Conservation (phyloP, 345 rosid species). For the Adansonia digitata region DNA sequence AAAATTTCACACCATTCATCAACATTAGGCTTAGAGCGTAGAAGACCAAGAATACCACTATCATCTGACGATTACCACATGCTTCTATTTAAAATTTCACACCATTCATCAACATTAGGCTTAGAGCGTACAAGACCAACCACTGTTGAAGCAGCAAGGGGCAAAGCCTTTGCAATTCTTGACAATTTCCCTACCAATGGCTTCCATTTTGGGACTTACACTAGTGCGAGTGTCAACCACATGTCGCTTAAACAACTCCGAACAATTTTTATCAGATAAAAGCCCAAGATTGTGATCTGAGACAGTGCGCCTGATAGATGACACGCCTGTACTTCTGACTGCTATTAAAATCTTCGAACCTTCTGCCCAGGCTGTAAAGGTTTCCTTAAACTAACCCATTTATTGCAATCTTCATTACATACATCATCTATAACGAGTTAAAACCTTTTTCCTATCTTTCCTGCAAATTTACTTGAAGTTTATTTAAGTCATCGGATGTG, state of each 20-base stretch:
- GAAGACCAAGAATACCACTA: constrained; percentile 5
- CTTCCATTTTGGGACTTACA: constrained; percentile 7
- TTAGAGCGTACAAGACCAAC: constrained; percentile 8
- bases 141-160: constrained; percentile 14
- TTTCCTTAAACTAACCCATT: constrained; percentile 22
- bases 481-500: constrained; percentile 14
- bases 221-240: constrained; percentile 4
- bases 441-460: constrained; percentile 14
- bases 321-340: constrained; percentile 15
- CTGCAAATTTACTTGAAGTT: constrained; percentile 25
- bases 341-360: constrained; percentile 26
- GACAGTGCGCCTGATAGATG: constrained; percentile 17
- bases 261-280: constrained; percentile 22
- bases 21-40: too few species aligned
- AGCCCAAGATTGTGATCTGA: constrained; percentile 13
- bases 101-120: constrained; percentile 2
- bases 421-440: constrained; percentile 30
- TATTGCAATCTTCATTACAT: constrained; percentile 1
- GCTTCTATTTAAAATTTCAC: not conserved
- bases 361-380: constrained; percentile 13
- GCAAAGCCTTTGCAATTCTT: constrained; percentile 22
- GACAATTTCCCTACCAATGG: constrained; percentile 17
- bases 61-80: constrained; percentile 10
- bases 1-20: constrained; percentile 15
- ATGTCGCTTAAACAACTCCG: constrained; percentile 18